A percentile compares a stretch with the other conserved stretches of the same genome.
Conservation (phyloP, 768 basidiomycete species). For the Lactarius indigo region DNA sequence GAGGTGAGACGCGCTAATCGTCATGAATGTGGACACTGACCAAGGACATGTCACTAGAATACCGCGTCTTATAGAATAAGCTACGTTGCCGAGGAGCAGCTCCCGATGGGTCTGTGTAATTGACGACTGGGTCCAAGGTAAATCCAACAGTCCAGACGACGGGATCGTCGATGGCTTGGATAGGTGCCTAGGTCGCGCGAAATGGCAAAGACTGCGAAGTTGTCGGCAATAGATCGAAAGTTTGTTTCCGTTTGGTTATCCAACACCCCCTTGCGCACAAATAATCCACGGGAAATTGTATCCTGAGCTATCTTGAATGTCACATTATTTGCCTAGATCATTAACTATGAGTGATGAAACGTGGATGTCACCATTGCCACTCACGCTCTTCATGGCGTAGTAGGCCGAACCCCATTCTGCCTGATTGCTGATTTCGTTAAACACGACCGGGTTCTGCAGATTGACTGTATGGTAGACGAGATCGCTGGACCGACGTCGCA, state of each 20-base stretch:
- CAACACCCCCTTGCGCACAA: slow-evolving; percentile 23
- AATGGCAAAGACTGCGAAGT: slow-evolving; percentile 29
- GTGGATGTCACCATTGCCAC: background rate
- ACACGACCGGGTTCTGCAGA: slow-evolving; percentile 10
- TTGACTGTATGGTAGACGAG: slow-evolving; percentile 19
- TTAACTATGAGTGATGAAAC: background rate
- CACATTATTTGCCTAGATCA: slow-evolving; percentile 10
- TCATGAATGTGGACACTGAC: slow-evolving; percentile 1
- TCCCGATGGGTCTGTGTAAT: no score
- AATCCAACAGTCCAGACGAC: background rate
- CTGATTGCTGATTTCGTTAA: slow-evolving; percentile 18
- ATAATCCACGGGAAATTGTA: slow-evolving; percentile 21
- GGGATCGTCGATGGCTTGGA: slow-evolving; percentile 17
- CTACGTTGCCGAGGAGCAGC: no score
- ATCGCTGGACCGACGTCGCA: background rate
- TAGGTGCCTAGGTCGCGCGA: slow-evolving; percentile 30
- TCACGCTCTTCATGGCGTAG: slow-evolving; percentile 23
- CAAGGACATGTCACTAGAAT: no score
- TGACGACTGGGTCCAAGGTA: background rate
- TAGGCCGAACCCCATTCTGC: slow-evolving; percentile 25
- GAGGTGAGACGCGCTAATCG: no score
- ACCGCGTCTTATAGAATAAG: no score
- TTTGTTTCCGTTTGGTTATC: slow-evolving; percentile 8
- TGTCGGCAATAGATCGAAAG: slow-evolving; percentile 20
- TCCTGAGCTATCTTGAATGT: slow-evolving; percentile 24